Conservation (phyloP, 768 basidiomycete genomes). For the Candolleomyces efflorescens region DNA sequence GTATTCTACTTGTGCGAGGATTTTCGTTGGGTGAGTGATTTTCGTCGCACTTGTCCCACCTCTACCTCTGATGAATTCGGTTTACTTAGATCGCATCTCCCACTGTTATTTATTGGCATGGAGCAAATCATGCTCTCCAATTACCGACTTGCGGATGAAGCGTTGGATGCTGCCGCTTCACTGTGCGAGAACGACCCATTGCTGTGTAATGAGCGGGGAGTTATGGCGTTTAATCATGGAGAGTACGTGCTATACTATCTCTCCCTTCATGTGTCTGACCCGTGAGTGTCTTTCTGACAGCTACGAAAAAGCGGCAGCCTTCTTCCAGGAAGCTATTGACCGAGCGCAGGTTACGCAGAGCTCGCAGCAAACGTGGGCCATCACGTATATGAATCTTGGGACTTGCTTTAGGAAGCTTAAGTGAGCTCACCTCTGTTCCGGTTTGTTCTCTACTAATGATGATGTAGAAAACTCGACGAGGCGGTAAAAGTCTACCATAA, state of each 20-base stretch:
- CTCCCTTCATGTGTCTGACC: not conserved
- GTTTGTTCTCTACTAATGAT: not conserved
- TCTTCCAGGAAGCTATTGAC: constrained; percentile 76
- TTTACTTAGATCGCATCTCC: constrained; percentile 78
- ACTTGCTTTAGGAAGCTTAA: constrained; percentile 81
- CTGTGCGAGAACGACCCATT: constrained; percentile 90
- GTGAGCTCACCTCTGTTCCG: constrained; percentile 34
- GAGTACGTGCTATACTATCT: constrained; percentile 44
- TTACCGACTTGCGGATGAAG: constrained; percentile 77
- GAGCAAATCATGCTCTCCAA: constrained; percentile 93
- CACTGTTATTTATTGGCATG: constrained; percentile 96
- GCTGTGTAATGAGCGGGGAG: constrained; percentile 87
- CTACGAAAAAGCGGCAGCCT: constrained; percentile 61
- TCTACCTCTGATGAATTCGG: too few species aligned
- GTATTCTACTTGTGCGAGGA: constrained; percentile 92
- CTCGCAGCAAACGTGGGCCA: constrained; percentile 80
- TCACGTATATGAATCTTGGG: constrained; percentile 90
- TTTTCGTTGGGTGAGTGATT: constrained; percentile 81
- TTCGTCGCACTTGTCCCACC: too few species aligned
- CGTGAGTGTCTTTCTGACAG: too few species aligned
- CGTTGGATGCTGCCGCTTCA: constrained; percentile 72
- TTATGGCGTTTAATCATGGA: constrained; percentile 85
- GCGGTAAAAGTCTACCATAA: constrained; percentile 72
- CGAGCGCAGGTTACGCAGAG: constrained; percentile 82
- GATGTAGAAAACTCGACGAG: constrained; percentile 46